Evolutionary conservation across 345 rosid species (phyloP).

Genomic region (Aquilaria sinensis): DNA sequence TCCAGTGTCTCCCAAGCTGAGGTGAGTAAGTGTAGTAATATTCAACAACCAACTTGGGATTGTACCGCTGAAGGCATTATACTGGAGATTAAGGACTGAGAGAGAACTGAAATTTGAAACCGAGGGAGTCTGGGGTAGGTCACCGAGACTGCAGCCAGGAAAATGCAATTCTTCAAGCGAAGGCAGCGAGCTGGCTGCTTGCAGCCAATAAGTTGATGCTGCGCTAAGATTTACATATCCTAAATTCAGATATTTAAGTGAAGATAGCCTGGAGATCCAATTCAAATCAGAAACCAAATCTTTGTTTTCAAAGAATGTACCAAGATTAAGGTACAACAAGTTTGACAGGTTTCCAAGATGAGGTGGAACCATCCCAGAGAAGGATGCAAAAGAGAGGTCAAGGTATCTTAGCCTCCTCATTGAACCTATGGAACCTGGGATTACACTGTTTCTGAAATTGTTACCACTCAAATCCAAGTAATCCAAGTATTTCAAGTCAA

Average conservation of each 20-base stretch:
- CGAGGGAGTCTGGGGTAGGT: constrained; percentile 15
- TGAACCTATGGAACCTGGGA: constrained; percentile 23
- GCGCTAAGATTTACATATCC: constrained; percentile 12
- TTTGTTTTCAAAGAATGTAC: not conserved
- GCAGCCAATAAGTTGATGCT: constrained; percentile 14
- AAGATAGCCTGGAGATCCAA: constrained; percentile 22
- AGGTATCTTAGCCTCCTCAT: constrained; percentile 13
- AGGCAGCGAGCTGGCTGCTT: constrained; percentile 19
- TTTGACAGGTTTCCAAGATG: constrained; percentile 24
- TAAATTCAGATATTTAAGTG: constrained; percentile 14
- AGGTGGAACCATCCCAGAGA: constrained; percentile 18
- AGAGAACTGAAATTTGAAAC: constrained; percentile 19
- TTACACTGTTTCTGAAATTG: constrained; percentile 12
- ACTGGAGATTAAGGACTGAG: constrained; percentile 21
- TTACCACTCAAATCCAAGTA: constrained; percentile 23
- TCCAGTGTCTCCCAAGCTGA: not conserved
- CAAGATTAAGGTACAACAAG: constrained; percentile 21
- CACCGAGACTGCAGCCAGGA: constrained; percentile 11
- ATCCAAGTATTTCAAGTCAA: constrained; percentile 13
- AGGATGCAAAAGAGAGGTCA: constrained; percentile 17
- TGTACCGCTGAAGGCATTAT: constrained; percentile 20
- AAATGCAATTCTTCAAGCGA: constrained; percentile 20
- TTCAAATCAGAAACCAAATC: not conserved
- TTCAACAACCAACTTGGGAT: constrained; percentile 22
- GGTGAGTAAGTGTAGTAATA: constrained; percentile 9